phyloP scores from a whole-genome alignment of 768 basidiomycete species.

The Hemileccinum impolitum region DNA sequence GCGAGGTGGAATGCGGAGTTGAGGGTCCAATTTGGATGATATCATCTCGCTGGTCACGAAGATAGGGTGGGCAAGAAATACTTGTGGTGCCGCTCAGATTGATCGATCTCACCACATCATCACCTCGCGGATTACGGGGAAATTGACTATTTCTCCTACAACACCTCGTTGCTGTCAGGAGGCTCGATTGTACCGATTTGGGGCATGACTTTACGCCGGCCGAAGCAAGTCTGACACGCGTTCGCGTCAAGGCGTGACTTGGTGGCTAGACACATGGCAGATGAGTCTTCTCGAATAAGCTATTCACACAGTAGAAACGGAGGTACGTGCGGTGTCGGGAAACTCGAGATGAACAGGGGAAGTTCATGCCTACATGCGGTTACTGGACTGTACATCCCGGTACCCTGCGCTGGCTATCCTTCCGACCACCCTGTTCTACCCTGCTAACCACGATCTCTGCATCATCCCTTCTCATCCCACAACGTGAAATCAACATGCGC shows the following conservation, averaged over 20 bases:
- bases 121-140: neutral
- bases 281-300: neutral
- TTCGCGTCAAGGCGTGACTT: neutral
- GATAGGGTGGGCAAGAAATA: neutral
- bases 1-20: neutral
- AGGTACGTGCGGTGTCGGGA: neutral
- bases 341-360: slow-evolving; percentile 2
- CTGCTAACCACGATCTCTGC: slow-evolving; percentile 17
- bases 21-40: slow-evolving; percentile 5
- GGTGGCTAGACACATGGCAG: neutral
- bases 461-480: slow-evolving; percentile 23
- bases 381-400: slow-evolving; percentile 19
- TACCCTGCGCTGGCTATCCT: neutral
- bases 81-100: slow-evolving; percentile 3
- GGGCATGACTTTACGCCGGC: neutral
- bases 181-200: slow-evolving; percentile 4
- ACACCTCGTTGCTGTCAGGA: slow-evolving; percentile 18
- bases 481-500: slow-evolving; percentile 22
- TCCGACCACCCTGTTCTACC: slow-evolving; percentile 12
- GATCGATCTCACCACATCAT: slow-evolving; percentile 11
- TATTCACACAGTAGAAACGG: neutral
- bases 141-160: slow-evolving; percentile 1
- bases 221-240: neutral
- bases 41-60: slow-evolving; percentile 3
- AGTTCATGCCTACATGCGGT: slow-evolving; percentile 3